These are phyloP conservation scores for Yarrowia keelungensis DNA, from an alignment of 805 yeast species.

Conservation along the genomic window DNA sequence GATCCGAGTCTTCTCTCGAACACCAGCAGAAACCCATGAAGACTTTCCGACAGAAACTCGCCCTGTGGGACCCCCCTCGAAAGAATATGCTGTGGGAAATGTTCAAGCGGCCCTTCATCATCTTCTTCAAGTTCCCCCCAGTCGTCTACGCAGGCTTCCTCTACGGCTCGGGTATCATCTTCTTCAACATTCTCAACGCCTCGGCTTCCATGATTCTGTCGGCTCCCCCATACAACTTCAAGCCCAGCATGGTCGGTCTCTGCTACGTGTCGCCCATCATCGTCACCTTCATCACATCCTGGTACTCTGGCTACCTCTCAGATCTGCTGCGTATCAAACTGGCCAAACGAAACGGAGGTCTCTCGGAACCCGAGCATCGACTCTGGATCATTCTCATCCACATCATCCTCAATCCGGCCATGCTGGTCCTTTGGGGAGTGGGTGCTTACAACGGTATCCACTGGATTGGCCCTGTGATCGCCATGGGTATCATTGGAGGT, in stretches of 20 bases:
- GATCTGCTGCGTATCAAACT: conserved; percentile 31
- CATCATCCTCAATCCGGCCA: conserved; percentile 55
- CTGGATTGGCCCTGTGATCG: conserved; percentile 58
- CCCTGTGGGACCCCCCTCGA: conserved; percentile 36
- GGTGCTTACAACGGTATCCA: conserved; percentile 58
- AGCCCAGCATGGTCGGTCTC: conserved; percentile 33
- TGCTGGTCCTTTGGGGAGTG: conserved; percentile 61
- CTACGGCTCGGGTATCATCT: conserved; percentile 32
- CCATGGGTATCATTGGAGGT: conserved; percentile 56
- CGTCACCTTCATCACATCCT: conserved; percentile 21
- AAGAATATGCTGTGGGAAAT: conserved; percentile 31
- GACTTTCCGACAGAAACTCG: conserved; percentile 33
- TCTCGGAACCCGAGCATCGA: conserved; percentile 60
- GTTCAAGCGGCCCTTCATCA: conserved; percentile 35
- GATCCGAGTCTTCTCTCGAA: conserved; percentile 4
- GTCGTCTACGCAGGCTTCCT: conserved; percentile 38
- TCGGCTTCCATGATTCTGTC: conserved; percentile 31
- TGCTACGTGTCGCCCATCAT: conserved; percentile 29
- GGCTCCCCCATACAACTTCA: conserved; percentile 38
- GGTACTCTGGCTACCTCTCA: conserved; percentile 25
- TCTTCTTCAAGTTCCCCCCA: conserved; percentile 36
- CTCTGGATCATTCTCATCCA: conserved; percentile 56
- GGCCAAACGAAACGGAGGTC: conserved; percentile 52
- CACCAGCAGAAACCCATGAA: conserved; percentile 30
- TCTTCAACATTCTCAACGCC: conserved; percentile 38